Conservation (phyloP, 2,329 filamentous ascomycete genomes). For the Aphanocladium album region DNA sequence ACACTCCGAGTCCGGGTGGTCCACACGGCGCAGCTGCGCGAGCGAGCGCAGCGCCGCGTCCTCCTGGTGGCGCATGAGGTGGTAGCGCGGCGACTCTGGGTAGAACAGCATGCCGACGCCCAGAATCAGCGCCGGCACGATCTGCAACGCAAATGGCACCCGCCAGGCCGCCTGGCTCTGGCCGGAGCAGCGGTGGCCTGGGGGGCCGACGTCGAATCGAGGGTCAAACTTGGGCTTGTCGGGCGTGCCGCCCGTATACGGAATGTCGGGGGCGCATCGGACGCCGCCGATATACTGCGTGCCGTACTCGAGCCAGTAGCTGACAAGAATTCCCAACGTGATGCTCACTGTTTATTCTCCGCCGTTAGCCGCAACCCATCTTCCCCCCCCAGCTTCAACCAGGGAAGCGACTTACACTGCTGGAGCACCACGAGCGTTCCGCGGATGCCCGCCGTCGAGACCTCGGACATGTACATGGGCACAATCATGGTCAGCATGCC, state of each 20-base stretch:
- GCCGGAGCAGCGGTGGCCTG: constrained; percentile 34
- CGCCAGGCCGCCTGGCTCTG: constrained; percentile 41
- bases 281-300: constrained; percentile 38
- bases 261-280: constrained; percentile 41
- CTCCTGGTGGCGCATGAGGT: constrained; percentile 27
- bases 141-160: constrained; percentile 46
- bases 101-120: constrained; percentile 51
- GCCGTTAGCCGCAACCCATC: not conserved
- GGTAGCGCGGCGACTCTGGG: constrained; percentile 31
- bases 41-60: constrained; percentile 27
- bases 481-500: constrained; percentile 36
- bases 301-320: constrained; percentile 39
- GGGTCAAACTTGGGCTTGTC: constrained; percentile 37
- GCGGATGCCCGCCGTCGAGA: constrained; percentile 43
- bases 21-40: constrained; percentile 27
- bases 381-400: too few relatives aligned
- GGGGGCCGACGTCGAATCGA: constrained; percentile 33
- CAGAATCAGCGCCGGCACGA: constrained; percentile 52
- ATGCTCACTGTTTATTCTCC: constrained; percentile 26
- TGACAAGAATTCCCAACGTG: constrained; percentile 37
- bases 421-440: constrained; percentile 43
- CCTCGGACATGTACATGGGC: constrained; percentile 43
- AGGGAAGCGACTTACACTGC: constrained; percentile 17
- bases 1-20: constrained; percentile 24
- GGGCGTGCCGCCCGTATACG: constrained; percentile 39